Evolutionary conservation across 164 flowering plant species (phyloP), one percentile per base, ranked within the genome.

Genomic region (Litsea cubeba): DNA sequence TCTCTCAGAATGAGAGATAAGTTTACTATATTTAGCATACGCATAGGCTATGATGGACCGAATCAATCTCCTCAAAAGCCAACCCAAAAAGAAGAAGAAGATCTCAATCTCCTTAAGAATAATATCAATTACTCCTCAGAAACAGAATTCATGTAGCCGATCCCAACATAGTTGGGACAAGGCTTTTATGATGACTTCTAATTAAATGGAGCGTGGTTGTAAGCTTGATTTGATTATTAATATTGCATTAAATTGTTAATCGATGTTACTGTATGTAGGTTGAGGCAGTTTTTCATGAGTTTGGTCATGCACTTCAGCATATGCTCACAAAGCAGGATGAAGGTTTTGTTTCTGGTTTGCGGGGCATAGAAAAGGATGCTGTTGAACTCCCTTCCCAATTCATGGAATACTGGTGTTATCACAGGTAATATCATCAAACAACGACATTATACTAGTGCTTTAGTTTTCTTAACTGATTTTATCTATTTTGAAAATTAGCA

Each of bases 371-470:
- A 81, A 89, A 98, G 99, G 99, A 96, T 89, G 99, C 97, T 72
- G 97, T 94, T 77, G 98, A 96, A 79, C 85, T 96, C 72, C 98
- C 97, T 51, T 96, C 99, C 26, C 99, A 96, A 28, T 96, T 96
- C 76, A 94, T 96, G 99, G 99, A 96, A 82, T 94, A 92, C 76
- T 96, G 99, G 99, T 96, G 98, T 81, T 96, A 96, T 81, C 95
- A 96, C 62, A 89, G 94, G 99, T 94, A 81, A 18, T 49, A 0
- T 73, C 77, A 35, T 74, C 49, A 51, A 63, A 46, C 68, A 46
- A 64, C n/a, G 17, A 10, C 18, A 10, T 74, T 6, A 67, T 26
- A 30, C 20, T 10, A 22, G 2, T 17, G 2, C 28, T 67, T 67
- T 67, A 15, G 7, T 67, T 26, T 60, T 60, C 63, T 60, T 23